Base-by-base conservation (phyloP, 495 filamentous ascomycete genomes). In the Rusavskia elegans region DNA sequence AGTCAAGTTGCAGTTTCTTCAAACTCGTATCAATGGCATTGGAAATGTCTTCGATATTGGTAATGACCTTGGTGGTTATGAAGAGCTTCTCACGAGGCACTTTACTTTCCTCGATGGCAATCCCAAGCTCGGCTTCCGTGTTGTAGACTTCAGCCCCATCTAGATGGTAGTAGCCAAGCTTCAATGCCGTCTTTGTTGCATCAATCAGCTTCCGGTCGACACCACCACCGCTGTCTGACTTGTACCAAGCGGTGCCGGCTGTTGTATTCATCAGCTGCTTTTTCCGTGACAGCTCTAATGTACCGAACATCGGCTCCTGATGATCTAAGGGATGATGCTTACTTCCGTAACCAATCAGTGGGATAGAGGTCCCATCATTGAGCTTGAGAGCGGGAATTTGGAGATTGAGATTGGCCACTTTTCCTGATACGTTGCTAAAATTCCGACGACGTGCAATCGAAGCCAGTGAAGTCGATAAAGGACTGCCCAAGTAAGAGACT, bases 121-220 rank as follows among this genome's bases (percentile, higher is more conserved):
- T 60, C 37, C 88, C 88, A 27, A 90, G 68, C 59, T 90, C 85
- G 36, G 64, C 57, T 62, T 95, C 88, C 39, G 87, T 95, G 56
- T 78, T 75, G 68, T 95, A 92, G 50, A 75, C 83, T 85, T 93
- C 83, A 27, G 88, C 88, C 10, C 82, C 80, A 65, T 95, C 88
- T 17, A 90, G 70, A 59, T 93, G 86, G 50, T 70, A 64, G 65
- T 83, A 93, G 23, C 84, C 86, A 32, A 78, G 64, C 45, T 77
- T 76, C 55, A 89, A 77, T 5, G 87, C 85, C 27, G 66, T 76
- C 45, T 86, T 75, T n/a, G 81, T 71, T 14, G 71, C 65, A 7
- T 82, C 75, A 29, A 87, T 68, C 37, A 80, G 63, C 1, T 65
- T 64, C 36, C 74, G 65, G 57, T 82, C 74, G 46, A 78, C 59